Percentiles rank a stretch among this genome's conserved stretches.
These are phyloP conservation scores for Theobroma cacao DNA, from an alignment of 345 rosid species.

Conservation along the genomic window DNA sequence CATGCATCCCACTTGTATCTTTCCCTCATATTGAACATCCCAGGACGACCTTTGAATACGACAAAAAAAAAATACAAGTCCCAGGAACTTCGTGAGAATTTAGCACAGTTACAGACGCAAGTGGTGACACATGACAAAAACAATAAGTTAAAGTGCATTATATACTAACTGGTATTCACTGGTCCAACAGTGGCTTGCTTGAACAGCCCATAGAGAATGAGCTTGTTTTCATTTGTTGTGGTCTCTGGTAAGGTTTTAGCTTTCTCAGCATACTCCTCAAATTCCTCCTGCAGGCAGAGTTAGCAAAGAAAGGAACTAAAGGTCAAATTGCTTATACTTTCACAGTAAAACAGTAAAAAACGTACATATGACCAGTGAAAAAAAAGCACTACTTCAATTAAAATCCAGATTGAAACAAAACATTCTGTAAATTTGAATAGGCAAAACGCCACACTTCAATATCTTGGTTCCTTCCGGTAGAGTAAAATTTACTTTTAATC, in stretches of 20 bases:
- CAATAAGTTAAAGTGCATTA: neutral
- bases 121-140: neutral
- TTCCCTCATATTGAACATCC: slow-evolving; percentile 76
- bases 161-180: slow-evolving; percentile 63
- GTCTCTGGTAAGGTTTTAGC: slow-evolving; percentile 52
- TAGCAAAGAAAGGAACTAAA: too few species aligned
- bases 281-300: slow-evolving; percentile 51
- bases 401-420: too few species aligned
- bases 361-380: neutral
- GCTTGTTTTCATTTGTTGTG: slow-evolving; percentile 54
- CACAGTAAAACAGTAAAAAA: neutral
- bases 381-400: too few species aligned
- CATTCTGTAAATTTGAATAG: too few species aligned
- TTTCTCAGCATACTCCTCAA: slow-evolving; percentile 53
- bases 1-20: slow-evolving; percentile 98
- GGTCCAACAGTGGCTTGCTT: slow-evolving; percentile 73
- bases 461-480: neutral
- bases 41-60: slow-evolving; percentile 69
- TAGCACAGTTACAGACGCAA: too few species aligned
- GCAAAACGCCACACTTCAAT: too few species aligned
- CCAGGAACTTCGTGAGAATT: neutral
- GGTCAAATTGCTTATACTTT: neutral
- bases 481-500: too few species aligned
- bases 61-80: neutral
- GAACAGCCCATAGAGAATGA: slow-evolving; percentile 65